Evolutionary conservation across 345 rosid genomes (phyloP), one percentile per base, ranked within the genome.

Genomic region (Clarkia xantiana): DNA sequence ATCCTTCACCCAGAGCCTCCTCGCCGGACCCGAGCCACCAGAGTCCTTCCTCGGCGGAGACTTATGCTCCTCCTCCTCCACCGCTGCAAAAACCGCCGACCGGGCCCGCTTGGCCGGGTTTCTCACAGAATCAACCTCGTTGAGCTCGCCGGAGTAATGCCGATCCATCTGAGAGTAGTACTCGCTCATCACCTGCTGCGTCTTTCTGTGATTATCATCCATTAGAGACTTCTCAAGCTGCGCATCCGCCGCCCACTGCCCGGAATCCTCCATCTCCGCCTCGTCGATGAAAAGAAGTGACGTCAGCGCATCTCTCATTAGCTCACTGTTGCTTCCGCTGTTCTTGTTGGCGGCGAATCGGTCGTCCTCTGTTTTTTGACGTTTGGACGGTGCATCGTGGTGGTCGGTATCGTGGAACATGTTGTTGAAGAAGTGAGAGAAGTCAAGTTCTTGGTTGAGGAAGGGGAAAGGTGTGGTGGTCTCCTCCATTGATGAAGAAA

Each of bases 1-100:
- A 48, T 81, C 86, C 51, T 87, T 87, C 41, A 84, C 96, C 96
- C 96, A 87, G 39, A 87, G 41, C 58, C 94, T 70, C 68, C 96
- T 57, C 15, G 62, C 67, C 42, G 62, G 75, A 44, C 49, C 63
- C 53, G 20, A 74, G 67, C 14, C n/a, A n/a, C n/a, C n/a, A n/a
- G n/a, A n/a, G n/a, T 44, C 52, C 22, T 54, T 60, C 19, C 65
- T 52, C 63, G 41, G 14, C 58, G 11, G 18, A 40, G 45, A 29
- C 49, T 34, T 18, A 29, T 45, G 34, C 9, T 18, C 52, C 16
- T 49, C 54, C 18, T 52, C 62, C 0, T 55, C 46, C 3, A 46
- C 51, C 49, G 44, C 64, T 1, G 57, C 58, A 3, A 44, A 53
- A 4, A 48, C 58, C 10, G 46, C 57, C 12, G 14, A 47, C 6